These are phyloP conservation scores for Wallacemonas sp. DNA, from an alignment of 208 protist genomes.

Conservation along the genomic window DNA sequence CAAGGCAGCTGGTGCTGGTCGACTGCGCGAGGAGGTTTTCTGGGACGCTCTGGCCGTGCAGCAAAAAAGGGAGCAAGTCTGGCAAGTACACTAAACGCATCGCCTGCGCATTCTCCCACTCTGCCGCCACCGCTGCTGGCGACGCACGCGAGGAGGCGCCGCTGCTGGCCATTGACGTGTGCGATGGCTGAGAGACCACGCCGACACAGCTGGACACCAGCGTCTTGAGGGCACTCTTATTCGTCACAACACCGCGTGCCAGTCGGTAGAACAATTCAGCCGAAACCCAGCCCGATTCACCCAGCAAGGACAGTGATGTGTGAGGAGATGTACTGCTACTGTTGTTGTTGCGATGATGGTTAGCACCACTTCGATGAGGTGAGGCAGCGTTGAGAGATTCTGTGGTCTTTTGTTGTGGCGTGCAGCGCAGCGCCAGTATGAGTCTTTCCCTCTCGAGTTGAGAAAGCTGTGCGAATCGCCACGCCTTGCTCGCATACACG, in stretches of 20 bases:
- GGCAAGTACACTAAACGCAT: constrained; percentile 25
- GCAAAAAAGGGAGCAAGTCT: constrained; percentile 34
- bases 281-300: not conserved
- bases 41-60: constrained; percentile 16
- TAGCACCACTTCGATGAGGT: too few relatives aligned
- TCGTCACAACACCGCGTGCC: not conserved
- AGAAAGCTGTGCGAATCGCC: not conserved
- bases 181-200: not conserved
- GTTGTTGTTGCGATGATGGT: too few relatives aligned
- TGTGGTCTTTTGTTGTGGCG: not conserved
- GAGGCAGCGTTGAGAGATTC: too few relatives aligned
- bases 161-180: not conserved
- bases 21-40: not conserved
- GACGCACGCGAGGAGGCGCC: too few relatives aligned
- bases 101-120: too few relatives aligned
- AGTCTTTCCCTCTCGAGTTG: not conserved
- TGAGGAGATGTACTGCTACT: too few relatives aligned
- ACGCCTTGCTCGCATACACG: not conserved
- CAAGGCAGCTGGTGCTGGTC: not conserved
- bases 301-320: too few relatives aligned
- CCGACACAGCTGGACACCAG: not conserved
- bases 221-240: constrained; percentile 1
- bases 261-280: constrained; percentile 7
- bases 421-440: not conserved
- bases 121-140: too few relatives aligned